These are phyloP conservation scores for Coemansia sp. DNA, from an alignment of 192 early-diverging fungal genomes.

Conservation along the genomic window DNA sequence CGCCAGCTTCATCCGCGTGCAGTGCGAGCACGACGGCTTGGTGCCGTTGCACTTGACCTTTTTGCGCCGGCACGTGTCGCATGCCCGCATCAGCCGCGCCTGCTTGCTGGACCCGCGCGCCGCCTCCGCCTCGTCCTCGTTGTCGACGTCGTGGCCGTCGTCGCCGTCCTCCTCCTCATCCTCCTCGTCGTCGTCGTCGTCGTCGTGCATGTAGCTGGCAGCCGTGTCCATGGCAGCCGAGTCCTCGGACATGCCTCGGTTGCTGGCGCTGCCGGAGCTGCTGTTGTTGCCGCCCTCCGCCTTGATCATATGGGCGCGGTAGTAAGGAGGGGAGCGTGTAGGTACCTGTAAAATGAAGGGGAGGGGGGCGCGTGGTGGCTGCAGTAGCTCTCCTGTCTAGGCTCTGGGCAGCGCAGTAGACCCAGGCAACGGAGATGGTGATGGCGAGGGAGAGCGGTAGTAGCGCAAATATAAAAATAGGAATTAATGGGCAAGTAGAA, in stretches of 20 bases:
- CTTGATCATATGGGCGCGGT: too few relatives aligned
- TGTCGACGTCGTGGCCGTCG: slow-evolving; percentile 6
- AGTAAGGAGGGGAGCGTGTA: not conserved
- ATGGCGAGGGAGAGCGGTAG: too few relatives aligned
- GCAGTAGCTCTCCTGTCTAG: too few relatives aligned
- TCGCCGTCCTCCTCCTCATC: slow-evolving; percentile 9
- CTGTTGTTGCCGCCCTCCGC: not conserved
- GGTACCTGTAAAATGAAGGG: too few relatives aligned
- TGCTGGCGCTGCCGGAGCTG: not conserved
- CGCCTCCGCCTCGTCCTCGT: slow-evolving; percentile 10
- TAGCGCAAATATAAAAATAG: too few relatives aligned
- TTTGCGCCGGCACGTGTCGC: slow-evolving; percentile 51
- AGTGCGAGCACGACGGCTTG: slow-evolving; percentile 50
- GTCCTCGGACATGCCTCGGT: slow-evolving; percentile 1
- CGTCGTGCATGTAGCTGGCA: too few relatives aligned
- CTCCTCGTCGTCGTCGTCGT: slow-evolving; percentile 11
- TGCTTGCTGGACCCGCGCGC: slow-evolving; percentile 24
- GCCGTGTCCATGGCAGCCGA: slow-evolving; percentile 3
- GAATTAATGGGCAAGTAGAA: too few relatives aligned
- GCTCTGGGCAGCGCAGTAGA: too few relatives aligned
- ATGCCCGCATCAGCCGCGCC: slow-evolving; percentile 49
- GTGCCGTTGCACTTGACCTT: slow-evolving; percentile 53
- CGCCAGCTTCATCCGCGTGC: slow-evolving; percentile 45
- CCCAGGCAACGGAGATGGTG: too few relatives aligned
- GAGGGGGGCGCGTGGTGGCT: too few relatives aligned